Percentiles rank a stretch among this genome's conserved stretches.
phyloP scores from a whole-genome alignment of 306 rosid species.

The Sicyos edulis region DNA sequence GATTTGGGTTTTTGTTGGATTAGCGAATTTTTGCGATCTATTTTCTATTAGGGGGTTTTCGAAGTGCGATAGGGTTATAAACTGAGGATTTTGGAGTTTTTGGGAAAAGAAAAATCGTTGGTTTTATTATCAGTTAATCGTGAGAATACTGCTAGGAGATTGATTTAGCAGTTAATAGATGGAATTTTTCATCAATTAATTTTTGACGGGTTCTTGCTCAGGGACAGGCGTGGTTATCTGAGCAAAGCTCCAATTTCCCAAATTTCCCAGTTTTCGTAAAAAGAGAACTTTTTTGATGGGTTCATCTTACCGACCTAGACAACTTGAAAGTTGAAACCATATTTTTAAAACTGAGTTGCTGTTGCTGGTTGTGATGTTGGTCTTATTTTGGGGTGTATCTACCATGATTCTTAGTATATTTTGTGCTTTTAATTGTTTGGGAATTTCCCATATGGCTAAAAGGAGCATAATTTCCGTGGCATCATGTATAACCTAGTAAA shows the following conservation, averaged over 20 bases:
- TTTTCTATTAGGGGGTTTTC: neutral
- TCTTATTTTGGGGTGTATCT: neutral
- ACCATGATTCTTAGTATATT: neutral
- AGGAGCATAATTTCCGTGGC: no score
- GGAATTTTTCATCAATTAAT: neutral
- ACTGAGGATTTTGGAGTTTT: neutral
- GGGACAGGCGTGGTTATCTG: no score
- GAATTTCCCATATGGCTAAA: neutral
- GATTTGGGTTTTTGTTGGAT: neutral
- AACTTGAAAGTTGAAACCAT: conserved; percentile 10
- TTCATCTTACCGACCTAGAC: conserved; percentile 11
- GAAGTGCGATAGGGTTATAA: neutral
- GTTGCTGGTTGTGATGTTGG: neutral
- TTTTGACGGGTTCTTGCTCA: neutral
- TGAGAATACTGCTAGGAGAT: neutral
- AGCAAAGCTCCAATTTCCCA: no score
- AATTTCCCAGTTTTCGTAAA: no score
- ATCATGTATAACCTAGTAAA: no score
- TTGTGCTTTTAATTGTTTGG: conserved; percentile 16
- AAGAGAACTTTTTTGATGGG: neutral
- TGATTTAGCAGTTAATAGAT: neutral
- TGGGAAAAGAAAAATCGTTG: neutral
- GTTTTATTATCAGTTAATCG: conserved; percentile 5
- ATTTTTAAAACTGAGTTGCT: neutral
- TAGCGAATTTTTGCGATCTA: conserved; percentile 13